Evolutionary conservation across 2,329 filamentous ascomycete genomes (phyloP), one percentile per base, ranked within the genome.

Genomic region (Sporothrix brunneoviolacea): DNA sequence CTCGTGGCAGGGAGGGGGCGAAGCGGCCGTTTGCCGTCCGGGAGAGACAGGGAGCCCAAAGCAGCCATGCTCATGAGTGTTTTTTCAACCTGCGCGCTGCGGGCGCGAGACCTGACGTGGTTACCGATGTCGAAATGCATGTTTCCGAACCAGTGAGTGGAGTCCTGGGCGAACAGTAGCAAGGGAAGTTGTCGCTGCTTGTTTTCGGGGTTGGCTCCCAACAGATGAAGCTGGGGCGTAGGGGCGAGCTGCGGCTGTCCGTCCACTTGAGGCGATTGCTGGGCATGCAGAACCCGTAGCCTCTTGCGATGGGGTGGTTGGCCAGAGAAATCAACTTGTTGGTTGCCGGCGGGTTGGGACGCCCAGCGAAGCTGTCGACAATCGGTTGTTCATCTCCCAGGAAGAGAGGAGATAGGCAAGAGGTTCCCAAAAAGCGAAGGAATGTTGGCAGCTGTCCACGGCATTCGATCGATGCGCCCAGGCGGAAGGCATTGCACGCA

Each of bases 11-110:
- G 59, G 21, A 60, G 42, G 4, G 64, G 60, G 6, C 61, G 58
- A 4, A 59, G 56, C 8, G 55, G 51, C 12, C 50, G 48, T 16
- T 50, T 53, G 36, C 61, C 56, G 35, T 61, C 54, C 5, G 35
- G 13, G 10, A 55, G 40, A 8, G 53, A 35, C 15, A 42, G 15
- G 9, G 44, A 42, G 30, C 54, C 51, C 8, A 56, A 22, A 0
- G 53, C 19, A 3, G 52, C 51, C 18, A 57, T 51, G 22, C 44
- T 55, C 15, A 46, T 35, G 24, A 58, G 28, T 4, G 54, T 55
- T 52, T 63, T 67, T 52, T 76, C 72, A 47, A 77, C 64, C 55
- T 78, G 74, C 36, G 76, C 64, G 59, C 74, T 78, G 57, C 69
- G 70, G 51, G 70, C 68, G 51, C 74, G 73, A 52, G 65, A 60